Conservation (phyloP, 352 stramenopile genomes). For the Globisporangium spinosum region DNA sequence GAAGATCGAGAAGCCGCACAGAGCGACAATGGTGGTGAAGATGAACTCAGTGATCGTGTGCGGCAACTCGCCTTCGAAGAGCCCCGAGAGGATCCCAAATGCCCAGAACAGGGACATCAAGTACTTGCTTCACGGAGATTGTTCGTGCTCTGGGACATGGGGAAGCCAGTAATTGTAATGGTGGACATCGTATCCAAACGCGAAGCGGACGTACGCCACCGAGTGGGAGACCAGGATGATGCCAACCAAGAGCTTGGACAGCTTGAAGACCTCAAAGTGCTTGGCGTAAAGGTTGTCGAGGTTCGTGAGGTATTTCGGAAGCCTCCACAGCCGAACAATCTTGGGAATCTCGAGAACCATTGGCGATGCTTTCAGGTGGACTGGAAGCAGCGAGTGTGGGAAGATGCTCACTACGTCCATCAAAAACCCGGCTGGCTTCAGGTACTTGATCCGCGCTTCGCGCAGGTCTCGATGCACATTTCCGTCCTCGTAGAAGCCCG, state of each 20-base stretch:
- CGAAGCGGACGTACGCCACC: constrained; percentile 52
- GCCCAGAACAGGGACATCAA: constrained; percentile 59
- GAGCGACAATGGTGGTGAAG: constrained; percentile 62
- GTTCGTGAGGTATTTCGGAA: constrained; percentile 43
- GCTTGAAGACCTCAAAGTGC: constrained; percentile 50
- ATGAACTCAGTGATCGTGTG: constrained; percentile 44
- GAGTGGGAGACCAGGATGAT: constrained; percentile 55
- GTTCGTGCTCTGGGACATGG: constrained; percentile 20
- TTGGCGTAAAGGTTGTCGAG: constrained; percentile 64
- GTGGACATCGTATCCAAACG: constrained; percentile 50
- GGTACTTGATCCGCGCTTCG: constrained; percentile 40
- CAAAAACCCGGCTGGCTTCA: constrained; percentile 41
- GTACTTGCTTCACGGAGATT: constrained; percentile 33
- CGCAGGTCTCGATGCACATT: constrained; percentile 49
- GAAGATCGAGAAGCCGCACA: constrained; percentile 69
- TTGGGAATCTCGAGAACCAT: constrained; percentile 39
- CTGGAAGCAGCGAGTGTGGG: constrained; percentile 28
- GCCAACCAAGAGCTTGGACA: constrained; percentile 43
- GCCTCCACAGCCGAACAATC: constrained; percentile 34
- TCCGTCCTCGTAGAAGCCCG: constrained; percentile 53
- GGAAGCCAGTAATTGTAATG: constrained; percentile 55
- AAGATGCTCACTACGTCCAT: constrained; percentile 50
- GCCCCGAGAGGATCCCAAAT: constrained; percentile 57
- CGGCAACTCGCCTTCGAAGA: constrained; percentile 71
- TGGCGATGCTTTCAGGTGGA: constrained; percentile 4